Percentiles rank a stretch among this genome's conserved stretches.
Conservation (phyloP, 2,329 filamentous ascomycete species). For the Erysiphe neolycopersici region DNA sequence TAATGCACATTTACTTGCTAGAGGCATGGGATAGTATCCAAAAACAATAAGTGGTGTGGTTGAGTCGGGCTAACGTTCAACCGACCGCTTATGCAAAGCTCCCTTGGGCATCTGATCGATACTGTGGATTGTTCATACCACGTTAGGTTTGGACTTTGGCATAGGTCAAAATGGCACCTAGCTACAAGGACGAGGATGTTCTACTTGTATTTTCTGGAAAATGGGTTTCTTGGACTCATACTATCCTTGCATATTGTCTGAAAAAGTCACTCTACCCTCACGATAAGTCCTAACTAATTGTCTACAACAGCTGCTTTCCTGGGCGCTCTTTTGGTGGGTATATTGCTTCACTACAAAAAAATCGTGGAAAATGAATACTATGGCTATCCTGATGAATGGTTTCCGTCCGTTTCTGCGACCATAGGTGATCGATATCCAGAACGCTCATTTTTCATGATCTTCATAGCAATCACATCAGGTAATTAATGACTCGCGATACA, state of each 20-base stretch:
- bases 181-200: constrained; percentile 35
- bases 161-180: constrained; percentile 17
- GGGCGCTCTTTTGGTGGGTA: constrained; percentile 59
- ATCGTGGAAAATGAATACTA: constrained; percentile 96
- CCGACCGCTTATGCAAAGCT: too few relatives aligned
- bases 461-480: constrained; percentile 89
- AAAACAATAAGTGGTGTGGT: too few relatives aligned
- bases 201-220: constrained; percentile 48
- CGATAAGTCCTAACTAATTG: constrained; percentile 3
- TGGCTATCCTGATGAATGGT: constrained; percentile 87
- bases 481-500: constrained; percentile 9
- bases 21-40: too few relatives aligned
- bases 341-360: constrained; percentile 72
- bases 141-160: neutral
- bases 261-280: neutral
- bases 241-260: constrained; percentile 50
- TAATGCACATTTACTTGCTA: too few relatives aligned
- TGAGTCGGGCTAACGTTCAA: too few relatives aligned
- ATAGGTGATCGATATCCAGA: constrained; percentile 96
- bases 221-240: constrained; percentile 81
- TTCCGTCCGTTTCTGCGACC: constrained; percentile 82
- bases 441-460: constrained; percentile 86
- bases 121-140: too few relatives aligned
- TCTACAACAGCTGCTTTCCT: constrained; percentile 43
- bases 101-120: too few relatives aligned